Conservation (phyloP, 139 green algal species). For the Raphidocelis subcapitata region DNA sequence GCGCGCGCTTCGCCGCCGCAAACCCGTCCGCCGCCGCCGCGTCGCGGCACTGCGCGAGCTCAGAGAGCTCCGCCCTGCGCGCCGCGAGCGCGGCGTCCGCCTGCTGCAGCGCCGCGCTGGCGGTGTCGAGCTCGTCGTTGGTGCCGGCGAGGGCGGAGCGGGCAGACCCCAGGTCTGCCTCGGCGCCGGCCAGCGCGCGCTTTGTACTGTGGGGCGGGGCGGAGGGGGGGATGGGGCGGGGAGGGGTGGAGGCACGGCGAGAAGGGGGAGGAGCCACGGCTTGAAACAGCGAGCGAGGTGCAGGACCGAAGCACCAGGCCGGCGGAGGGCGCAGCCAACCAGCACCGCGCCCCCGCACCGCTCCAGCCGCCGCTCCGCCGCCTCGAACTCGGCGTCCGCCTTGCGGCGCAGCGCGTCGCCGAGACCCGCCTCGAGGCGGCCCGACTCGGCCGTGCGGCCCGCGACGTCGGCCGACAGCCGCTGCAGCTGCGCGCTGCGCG, state of each 20-base stretch:
- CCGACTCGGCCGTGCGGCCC: constrained; percentile 3
- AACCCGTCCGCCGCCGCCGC: constrained; percentile 19
- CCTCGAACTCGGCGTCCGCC: constrained; percentile 19
- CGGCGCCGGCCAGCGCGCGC: too few species aligned
- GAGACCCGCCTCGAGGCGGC: constrained; percentile 10
- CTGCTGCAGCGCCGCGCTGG: constrained; percentile 9
- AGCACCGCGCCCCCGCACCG: constrained; percentile 3
- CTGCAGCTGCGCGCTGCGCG: constrained; percentile 17
- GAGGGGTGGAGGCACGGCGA: too few species aligned
- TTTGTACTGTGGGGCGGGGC: not conserved
- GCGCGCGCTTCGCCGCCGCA: constrained; percentile 6
- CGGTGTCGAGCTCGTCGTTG: not conserved
- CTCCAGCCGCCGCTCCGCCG: constrained; percentile 16
- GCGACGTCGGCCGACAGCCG: constrained; percentile 14
- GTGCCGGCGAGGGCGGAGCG: constrained; percentile 10
- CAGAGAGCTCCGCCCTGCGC: constrained; percentile 26
- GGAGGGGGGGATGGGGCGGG: too few species aligned
- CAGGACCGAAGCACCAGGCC: too few species aligned
- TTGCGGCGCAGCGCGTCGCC: constrained; percentile 18
- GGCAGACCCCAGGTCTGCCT: not conserved
- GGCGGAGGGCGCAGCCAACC: too few species aligned
- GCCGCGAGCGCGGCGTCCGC: constrained; percentile 13
- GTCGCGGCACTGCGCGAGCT: constrained; percentile 4
- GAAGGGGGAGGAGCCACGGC: too few species aligned
- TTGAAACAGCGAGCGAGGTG: too few species aligned